Base-by-base conservation (phyloP, 306 rosid genomes). In the Cucurbita maxima region DNA sequence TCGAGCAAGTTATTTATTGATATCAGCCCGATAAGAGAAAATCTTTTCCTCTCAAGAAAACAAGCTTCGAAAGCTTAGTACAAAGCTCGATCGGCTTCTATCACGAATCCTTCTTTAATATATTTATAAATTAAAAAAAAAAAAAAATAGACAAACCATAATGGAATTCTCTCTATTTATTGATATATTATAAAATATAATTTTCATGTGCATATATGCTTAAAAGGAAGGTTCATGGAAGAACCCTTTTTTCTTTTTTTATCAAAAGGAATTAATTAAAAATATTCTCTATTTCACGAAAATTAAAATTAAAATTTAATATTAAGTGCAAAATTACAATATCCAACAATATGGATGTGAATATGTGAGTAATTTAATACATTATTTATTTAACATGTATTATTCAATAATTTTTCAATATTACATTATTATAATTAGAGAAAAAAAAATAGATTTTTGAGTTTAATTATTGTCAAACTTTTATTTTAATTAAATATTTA, bases 201-300 rank as follows among this genome's bases (percentile, higher is more conserved):
- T 43, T 64, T 34, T 74, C 54, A 58, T 79, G 72, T 74, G 72
- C 58, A 75, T 69, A 20, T 68, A 68, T 68, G 54, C 73, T 45
- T 36, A 19, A 6, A 20, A 68, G 73, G 76, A 67, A 81, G 79
- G 66, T 59, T 76, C 83, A 67, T 25, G 44, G 81, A 64, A 75
- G 75, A 71, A 51, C 53, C 34, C 3, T 4, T 62, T 8, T 15
- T 0, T 12, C 18, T 11, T 25, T 34, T 13, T 13, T 11, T 1
- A 0, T 6, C 9, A 16, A 38, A 62, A n/a, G 7, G 4, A 64
- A 64, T 18, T 18, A 64, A 64, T 64, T 30, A 30, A 2, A 30
- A 30, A 30, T 30, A 30, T 30, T 30, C 34, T 30, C 34, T 30
- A 30, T 30, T 30, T 30, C 34, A 30, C 34, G 34, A 30, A 30